Base-by-base conservation (phyloP, 2,329 filamentous ascomycete genomes). In the Aspergillus quadricinctus region DNA sequence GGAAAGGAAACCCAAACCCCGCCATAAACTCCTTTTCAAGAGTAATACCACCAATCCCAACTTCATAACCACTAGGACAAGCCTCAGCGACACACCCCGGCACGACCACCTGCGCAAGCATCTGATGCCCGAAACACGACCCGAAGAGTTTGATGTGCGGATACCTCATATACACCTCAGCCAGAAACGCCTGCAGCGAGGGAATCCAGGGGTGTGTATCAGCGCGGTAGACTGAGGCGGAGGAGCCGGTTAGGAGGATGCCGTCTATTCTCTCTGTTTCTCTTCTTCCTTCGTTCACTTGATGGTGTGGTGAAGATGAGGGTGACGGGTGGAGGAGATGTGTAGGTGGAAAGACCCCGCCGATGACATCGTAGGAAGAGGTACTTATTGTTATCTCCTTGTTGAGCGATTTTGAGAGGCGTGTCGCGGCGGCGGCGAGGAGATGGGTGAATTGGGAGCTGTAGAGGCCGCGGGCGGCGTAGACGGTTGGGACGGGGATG, bases 121-220 rank as follows among this genome's bases (percentile, higher is more conserved):
- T 56, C 56, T 71, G 69, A 49, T 71, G 69, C 0, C 69, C 71
- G 58, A 72, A 73, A 52, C 71, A 73, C 2, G 70, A 71, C 8
- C 70, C 71, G 49, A 73, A 66, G 6, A 72, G 57, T 17, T 66
- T 67, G 3, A 73, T 69, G 23, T 66, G 43, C 2, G 70, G 66
- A 50, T 67, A 70, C 0, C 64, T 37, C 0, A 46, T 51, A 53
- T 66, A 71, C 0, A 72, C 65, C 0, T 48, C 64, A 6, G 61
- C 59, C 23, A 73, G 57, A 27, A 66, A 73, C 1, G 54, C 49
- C 46, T 66, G 60, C 1, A 73, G 51, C 0, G 61, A 37, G 25
- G 62, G 43, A 43, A 73, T 69, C 71, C 70, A 73, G 0, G 67
- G 64, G 2, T 66, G 58, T 2, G 63, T 53, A 21, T 58, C 53